Evolutionary conservation across 2,329 filamentous ascomycete genomes (phyloP), one percentile per base, ranked within the genome.

Genomic region (Fusarium concolor): DNA sequence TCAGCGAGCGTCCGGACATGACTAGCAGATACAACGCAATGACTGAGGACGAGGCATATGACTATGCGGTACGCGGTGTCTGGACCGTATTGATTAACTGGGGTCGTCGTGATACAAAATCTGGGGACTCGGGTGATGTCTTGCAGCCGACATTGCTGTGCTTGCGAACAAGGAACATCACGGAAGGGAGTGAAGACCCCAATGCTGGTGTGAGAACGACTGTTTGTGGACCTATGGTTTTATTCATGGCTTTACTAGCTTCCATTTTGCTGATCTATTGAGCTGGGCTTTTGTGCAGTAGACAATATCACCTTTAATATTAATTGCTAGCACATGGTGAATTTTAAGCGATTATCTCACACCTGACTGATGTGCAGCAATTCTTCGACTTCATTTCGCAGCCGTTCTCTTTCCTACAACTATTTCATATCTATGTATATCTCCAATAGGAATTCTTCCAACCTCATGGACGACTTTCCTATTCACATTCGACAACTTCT

Each of bases 361-460:
- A 18, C 41, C 41, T 35, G 17, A 26, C 22, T 24, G 22, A 24
- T 24, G 22, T 37, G 24, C 12, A 43, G n/a, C 46, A 61, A 44
- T 26, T 38, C 31, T 31, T 65, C 24, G 29, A 39, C 28, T 56
- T 59, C 11, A 59, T 63, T 57, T 68, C 62, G 52, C 67, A 62
- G 38, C 52, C 38, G 41, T 22, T 62, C 49, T 67, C 53, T 64
- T 62, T 42, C 59, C 52, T 58, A 55, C 63, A 54, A 51, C 52
- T 68, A 54, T 69, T 68, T 58, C 56, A 43, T 67, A 59, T 68
- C 65, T 68, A 67, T 70, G 63, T 65, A 57, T 64, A 43, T 65
- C 61, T 70, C 62, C 67, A 63, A 63, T 51, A 52, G 46, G 58
- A 59, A 65, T 57, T 49, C 50, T 44, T 56, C 28, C 53, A 49